Percentiles rank a stretch among this genome's conserved stretches.
Evolutionary conservation across 257 asterid species (phyloP).

Genomic region (Pogostemon cablin): DNA sequence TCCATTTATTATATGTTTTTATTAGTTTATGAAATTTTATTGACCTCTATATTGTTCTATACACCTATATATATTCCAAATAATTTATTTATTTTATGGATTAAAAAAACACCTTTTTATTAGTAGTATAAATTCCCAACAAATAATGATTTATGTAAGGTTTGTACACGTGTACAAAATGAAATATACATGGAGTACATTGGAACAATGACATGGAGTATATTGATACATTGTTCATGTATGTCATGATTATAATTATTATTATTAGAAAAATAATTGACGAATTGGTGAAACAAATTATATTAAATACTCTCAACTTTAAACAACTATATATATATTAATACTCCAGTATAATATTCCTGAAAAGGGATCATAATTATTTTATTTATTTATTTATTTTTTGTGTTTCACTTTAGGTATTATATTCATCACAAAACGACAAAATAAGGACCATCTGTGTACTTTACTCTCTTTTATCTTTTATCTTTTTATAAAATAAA

Average conservation of each 20-base stretch:
- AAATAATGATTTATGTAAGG: conserved; percentile 8
- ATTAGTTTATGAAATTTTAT: no score
- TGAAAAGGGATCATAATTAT: conserved; percentile 36
- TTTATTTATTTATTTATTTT: background rate
- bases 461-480: conserved; percentile 38
- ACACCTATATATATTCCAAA: no score
- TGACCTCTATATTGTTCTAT: no score
- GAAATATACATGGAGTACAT: background rate
- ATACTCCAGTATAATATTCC: conserved; percentile 2
- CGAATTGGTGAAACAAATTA: conserved; percentile 7
- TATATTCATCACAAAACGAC: conserved; percentile 69
- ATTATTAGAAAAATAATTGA: conserved; percentile 22
- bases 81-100: no score
- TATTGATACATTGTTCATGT: background rate
- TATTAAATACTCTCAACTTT: conserved; percentile 9
- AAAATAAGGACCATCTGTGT: conserved; percentile 45
- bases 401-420: conserved; percentile 51
- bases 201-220: no score
- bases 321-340: background rate
- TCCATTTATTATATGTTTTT: no score
- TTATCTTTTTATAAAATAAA: background rate
- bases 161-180: conserved; percentile 7
- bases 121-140: background rate
- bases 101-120: no score
- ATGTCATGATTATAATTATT: conserved; percentile 23